These are phyloP conservation scores for Colletotrichum godetiae DNA, from an alignment of 2,329 filamentous ascomycete genomes.

Conservation along the genomic window DNA sequence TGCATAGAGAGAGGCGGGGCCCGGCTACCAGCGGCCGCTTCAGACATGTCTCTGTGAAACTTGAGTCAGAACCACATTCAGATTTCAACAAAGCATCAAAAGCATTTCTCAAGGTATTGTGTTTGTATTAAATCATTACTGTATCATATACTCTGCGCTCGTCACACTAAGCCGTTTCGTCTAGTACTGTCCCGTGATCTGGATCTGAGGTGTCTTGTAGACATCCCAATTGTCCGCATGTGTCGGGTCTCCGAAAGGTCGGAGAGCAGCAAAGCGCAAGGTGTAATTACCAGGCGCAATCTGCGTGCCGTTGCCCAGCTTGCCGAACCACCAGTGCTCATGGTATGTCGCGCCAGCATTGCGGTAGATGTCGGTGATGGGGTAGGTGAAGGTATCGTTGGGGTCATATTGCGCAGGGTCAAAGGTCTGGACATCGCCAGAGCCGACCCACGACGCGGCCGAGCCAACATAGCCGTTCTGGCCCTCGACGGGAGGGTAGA, in stretches of 20 bases:
- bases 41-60: too few species aligned
- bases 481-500: conserved; percentile 42
- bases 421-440: conserved; percentile 34
- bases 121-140: conserved; percentile 15
- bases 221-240: conserved; percentile 56
- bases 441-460: conserved; percentile 42
- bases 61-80: too few species aligned
- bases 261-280: conserved; percentile 54
- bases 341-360: conserved; percentile 29
- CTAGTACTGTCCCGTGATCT: conserved; percentile 42
- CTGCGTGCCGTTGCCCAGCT: conserved; percentile 54
- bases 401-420: conserved; percentile 39
- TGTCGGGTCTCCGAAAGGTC: conserved; percentile 53
- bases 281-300: conserved; percentile 54
- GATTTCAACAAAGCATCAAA: too few species aligned
- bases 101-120: not conserved
- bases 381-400: conserved; percentile 42
- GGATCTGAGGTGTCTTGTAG: conserved; percentile 47
- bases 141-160: not conserved
- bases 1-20: not conserved
- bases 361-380: conserved; percentile 38
- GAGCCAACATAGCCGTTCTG: conserved; percentile 43
- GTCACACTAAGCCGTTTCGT: not conserved
- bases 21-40: not conserved
- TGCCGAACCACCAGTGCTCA: conserved; percentile 55